phyloP scores from a whole-genome alignment of 2,329 filamentous ascomycete species.

The Colletotrichum sidae region DNA sequence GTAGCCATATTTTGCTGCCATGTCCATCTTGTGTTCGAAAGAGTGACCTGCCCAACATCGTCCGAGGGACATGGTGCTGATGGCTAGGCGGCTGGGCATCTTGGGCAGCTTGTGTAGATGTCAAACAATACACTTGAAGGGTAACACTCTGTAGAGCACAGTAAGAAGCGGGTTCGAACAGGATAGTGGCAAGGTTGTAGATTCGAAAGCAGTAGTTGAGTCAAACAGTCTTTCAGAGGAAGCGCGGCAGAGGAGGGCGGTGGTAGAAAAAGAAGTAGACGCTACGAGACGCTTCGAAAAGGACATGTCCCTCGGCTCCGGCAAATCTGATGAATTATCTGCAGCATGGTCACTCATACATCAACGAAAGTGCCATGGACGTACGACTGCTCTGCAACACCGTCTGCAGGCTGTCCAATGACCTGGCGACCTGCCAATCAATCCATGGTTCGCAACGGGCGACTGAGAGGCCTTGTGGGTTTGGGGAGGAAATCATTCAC shows the following conservation, averaged over 20 bases:
- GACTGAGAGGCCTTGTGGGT: constrained; percentile 2
- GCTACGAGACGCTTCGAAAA: no score
- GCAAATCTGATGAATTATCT: constrained; percentile 18
- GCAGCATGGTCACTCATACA: constrained; percentile 10
- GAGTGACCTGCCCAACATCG: constrained; percentile 76
- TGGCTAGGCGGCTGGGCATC: constrained; percentile 71
- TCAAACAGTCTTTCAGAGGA: no score
- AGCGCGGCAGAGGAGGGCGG: no score
- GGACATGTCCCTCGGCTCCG: constrained; percentile 12
- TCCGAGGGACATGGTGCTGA: constrained; percentile 82
- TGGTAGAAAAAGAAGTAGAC: not conserved
- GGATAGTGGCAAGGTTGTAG: no score
- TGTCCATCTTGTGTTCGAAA: constrained; percentile 74
- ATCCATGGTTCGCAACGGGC: constrained; percentile 16
- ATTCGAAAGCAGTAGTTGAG: no score
- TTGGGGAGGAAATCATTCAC: constrained; percentile 33
- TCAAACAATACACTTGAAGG: constrained; percentile 1
- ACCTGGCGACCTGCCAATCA: constrained; percentile 2
- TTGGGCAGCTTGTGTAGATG: constrained; percentile 31
- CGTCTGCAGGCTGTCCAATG: constrained; percentile 10
- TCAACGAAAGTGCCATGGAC: constrained; percentile 6
- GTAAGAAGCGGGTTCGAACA: no score
- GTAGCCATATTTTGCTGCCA: constrained; percentile 74
- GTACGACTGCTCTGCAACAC: not conserved
- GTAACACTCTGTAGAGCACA: not conserved